Base-by-base conservation (phyloP, 23 red algal species). In the Chondrus crispus region DNA sequence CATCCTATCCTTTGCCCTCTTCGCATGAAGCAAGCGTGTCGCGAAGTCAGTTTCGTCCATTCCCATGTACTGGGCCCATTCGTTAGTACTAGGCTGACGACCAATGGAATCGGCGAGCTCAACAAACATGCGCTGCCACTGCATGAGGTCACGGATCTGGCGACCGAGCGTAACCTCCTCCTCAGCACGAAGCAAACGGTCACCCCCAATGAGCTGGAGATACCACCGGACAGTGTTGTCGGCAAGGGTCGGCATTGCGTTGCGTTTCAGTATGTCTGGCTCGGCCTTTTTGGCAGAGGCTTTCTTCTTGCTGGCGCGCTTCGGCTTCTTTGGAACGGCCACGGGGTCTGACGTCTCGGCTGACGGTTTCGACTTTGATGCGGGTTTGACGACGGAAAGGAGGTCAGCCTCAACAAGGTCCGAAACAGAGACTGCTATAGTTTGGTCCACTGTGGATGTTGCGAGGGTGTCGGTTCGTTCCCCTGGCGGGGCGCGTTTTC, bases 141-240 rank as follows among this genome's bases (percentile, higher is more conserved):
- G 60, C 66, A 69, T 85, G 7, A 93, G 80, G 5, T 57, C 10
- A 3, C 19, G 29, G 29, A 93, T 72, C 68, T 68, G 40, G 12
- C 78, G 70, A 19, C 78, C 90, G 37, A 75, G 68, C 80, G 73
- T 42, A 20, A 93, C 79, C 80, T 93, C 90, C 43, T 85, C 49
- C 38, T 84, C 90, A 35, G 90, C 28, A 46, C 63, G 54, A 41
- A 93, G 64, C 80, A 93, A 68, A 46, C 68, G 51, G 63, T 84
- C 79, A 1, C 62, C 32, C 62, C 79, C 78, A 71, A 93, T 93
- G 62, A 85, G 64, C 46, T 93, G 90, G 5, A 93, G 68, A 38
- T 93, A 93, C 90, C 80, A 84, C 28, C 90, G 78, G 40, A 93
- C 81, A 30, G 62, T 85, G 47, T 93, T 85, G 43, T 93, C 90